phyloP scores from a whole-genome alignment of 2,329 filamentous ascomycete species.

The Cercospora beticola region DNA sequence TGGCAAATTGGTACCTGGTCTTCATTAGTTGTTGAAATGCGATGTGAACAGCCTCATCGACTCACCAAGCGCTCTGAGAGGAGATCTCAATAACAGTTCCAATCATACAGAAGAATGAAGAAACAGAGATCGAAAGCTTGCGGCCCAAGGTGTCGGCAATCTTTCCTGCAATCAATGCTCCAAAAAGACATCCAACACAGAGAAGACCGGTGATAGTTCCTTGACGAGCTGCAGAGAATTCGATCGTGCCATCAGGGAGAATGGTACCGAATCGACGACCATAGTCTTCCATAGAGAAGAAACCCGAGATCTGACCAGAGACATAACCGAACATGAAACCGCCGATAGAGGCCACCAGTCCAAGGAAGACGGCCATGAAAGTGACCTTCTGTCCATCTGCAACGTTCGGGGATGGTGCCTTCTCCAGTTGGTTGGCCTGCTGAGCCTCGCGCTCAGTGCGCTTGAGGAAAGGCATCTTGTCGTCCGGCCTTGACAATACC shows the following conservation, averaged over 20 bases:
- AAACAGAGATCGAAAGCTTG: constrained; percentile 50
- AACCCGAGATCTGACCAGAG: constrained; percentile 58
- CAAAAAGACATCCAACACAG: constrained; percentile 45
- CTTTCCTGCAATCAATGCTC: constrained; percentile 44
- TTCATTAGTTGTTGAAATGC: neutral
- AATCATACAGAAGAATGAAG: constrained; percentile 46
- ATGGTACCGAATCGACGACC: constrained; percentile 56
- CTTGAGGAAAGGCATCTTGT: constrained; percentile 38
- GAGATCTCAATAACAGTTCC: constrained; percentile 48
- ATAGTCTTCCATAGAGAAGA: constrained; percentile 52
- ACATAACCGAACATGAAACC: constrained; percentile 51
- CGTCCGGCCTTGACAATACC: constrained; percentile 3
- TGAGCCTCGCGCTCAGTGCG: constrained; percentile 35
- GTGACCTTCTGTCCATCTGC: constrained; percentile 33
- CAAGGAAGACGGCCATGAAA: constrained; percentile 52
- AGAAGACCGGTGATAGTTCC: constrained; percentile 48
- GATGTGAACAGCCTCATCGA: neutral
- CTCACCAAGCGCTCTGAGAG: constrained; percentile 39
- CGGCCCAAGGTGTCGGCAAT: constrained; percentile 56
- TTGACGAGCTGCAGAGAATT: constrained; percentile 37
- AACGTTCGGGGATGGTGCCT: constrained; percentile 27
- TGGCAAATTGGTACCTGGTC: constrained; percentile 45
- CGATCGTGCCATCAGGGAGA: constrained; percentile 42
- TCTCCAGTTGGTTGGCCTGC: constrained; percentile 36
- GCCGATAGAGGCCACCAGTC: constrained; percentile 57